Base-by-base conservation (phyloP, 306 rosid species). In the Fragaria nilgerrensis region DNA sequence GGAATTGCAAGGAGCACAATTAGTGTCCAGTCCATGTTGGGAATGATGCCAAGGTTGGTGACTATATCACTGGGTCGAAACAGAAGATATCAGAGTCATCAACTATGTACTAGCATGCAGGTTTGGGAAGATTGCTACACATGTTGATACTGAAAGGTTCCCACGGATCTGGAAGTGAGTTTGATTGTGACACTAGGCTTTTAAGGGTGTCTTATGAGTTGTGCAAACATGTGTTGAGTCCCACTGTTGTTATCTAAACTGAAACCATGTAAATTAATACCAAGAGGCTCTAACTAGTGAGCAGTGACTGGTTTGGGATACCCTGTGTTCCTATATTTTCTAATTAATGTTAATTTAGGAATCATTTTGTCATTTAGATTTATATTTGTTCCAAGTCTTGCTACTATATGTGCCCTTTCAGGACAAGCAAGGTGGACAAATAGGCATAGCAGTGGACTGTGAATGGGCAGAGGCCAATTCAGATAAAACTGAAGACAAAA, bases 381-480 rank as follows among this genome's bases (percentile, higher is more conserved):
- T 27, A 14, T 77, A 72, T 47, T 70, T 25, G 58, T 74, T 73
- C 20, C 72, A 69, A 61, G 32, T 69, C 72, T 82, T 59, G 63
- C 25, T 72, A 59, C 74, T 68, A 56, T 44, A 14, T 73, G 69
- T 68, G 20, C 77, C 71, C 49, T 79, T 77, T 48, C 79, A 92
- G 97, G 94, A 87, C 47, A 87, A 77, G 76, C 98, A 92, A 87
- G 89, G 93, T 75, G 98, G 98, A 9, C 93, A 88, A 82, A 74
- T 94, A 53, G 97, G 97, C 77, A 68, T 89, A 47, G 86, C 85
- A 15, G 81, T 89, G 76, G 98, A 94, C 83, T 90, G 97, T 76
- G 97, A 94, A 89, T 92, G 98, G 98, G 87, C 98, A 37, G 98
- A 94, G 84, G 77, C 97, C 79, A 89, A 94, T 81, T 92, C 97